Evolutionary conservation across 2,329 filamentous ascomycete species (phyloP).

Genomic region (Xylariaceae sp.): DNA sequence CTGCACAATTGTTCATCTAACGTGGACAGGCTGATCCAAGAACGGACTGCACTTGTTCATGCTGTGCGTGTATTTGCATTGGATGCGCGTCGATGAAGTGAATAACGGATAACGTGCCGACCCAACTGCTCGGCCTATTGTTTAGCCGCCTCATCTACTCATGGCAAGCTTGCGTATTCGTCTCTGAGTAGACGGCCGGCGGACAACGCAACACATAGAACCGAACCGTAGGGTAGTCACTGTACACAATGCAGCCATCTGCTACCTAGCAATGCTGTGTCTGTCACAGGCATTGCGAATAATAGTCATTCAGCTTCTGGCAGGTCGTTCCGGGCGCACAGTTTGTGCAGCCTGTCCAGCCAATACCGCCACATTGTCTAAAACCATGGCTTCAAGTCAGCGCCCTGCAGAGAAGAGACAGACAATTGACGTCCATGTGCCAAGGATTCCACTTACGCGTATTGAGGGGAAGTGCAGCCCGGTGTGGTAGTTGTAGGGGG

Average conservation of each 20-base stretch:
- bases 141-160: neutral
- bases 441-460: conserved; percentile 16
- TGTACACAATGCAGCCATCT: conserved; percentile 5
- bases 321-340: conserved; percentile 35
- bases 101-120: neutral
- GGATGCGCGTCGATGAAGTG: neutral
- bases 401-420: neutral
- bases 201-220: neutral
- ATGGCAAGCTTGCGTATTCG: neutral
- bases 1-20: neutral
- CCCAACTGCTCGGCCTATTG: neutral
- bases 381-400: conserved; percentile 1
- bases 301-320: conserved; percentile 21
- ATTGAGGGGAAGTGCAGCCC: conserved; percentile 25
- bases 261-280: neutral
- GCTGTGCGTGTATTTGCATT: neutral
- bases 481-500: conserved; percentile 16
- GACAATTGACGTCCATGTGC: neutral
- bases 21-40: neutral
- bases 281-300: conserved; percentile 14
- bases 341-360: conserved; percentile 32
- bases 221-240: neutral
- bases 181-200: neutral
- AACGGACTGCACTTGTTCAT: neutral
- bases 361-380: conserved; percentile 36